phyloP scores from a whole-genome alignment of 208 protist species.

The Trypanosoma melophagium region DNA sequence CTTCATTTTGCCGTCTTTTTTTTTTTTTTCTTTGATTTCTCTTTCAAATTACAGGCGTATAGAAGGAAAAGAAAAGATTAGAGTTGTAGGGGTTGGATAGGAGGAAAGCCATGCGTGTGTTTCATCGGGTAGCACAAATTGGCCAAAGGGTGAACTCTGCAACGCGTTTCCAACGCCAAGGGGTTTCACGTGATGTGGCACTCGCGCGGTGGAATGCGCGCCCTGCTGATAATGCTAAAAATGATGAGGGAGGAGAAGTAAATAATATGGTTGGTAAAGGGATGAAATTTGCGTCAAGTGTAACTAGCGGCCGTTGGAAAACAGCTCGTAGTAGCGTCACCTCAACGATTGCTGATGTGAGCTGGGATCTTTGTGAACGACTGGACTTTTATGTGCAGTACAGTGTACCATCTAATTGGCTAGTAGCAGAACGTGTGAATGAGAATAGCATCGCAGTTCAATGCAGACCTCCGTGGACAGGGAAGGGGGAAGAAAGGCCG shows the following conservation, averaged over 20 bases:
- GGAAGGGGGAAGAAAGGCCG: slow-evolving; percentile 9
- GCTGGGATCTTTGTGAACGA: slow-evolving; percentile 73
- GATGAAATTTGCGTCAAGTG: slow-evolving; percentile 64
- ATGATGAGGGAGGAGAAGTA: slow-evolving; percentile 19
- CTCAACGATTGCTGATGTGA: slow-evolving; percentile 53
- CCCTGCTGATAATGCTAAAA: slow-evolving; percentile 1
- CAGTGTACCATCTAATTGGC: slow-evolving; percentile 67
- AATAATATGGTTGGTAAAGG: slow-evolving; percentile 44
- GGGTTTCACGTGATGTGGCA: slow-evolving; percentile 37
- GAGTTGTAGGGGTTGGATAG: neutral
- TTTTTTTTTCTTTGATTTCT: neutral
- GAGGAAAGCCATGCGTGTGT: slow-evolving; percentile 8
- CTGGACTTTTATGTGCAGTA: slow-evolving; percentile 87
- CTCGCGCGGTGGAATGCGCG: slow-evolving; percentile 54
- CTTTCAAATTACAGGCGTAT: slow-evolving; percentile 1
- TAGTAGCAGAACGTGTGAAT: slow-evolving; percentile 52
- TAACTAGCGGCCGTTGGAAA: slow-evolving; percentile 29
- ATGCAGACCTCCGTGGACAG: slow-evolving; percentile 45
- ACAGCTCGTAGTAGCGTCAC: slow-evolving; percentile 13
- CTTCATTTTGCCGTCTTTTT: neutral
- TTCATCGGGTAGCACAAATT: neutral
- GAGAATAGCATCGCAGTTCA: slow-evolving; percentile 82
- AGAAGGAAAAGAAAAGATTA: neutral
- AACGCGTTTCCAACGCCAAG: slow-evolving; percentile 9
- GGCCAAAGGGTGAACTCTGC: neutral